Base-by-base conservation (phyloP, 2,329 filamentous ascomycete species). In the Triangularia verruculosa region DNA sequence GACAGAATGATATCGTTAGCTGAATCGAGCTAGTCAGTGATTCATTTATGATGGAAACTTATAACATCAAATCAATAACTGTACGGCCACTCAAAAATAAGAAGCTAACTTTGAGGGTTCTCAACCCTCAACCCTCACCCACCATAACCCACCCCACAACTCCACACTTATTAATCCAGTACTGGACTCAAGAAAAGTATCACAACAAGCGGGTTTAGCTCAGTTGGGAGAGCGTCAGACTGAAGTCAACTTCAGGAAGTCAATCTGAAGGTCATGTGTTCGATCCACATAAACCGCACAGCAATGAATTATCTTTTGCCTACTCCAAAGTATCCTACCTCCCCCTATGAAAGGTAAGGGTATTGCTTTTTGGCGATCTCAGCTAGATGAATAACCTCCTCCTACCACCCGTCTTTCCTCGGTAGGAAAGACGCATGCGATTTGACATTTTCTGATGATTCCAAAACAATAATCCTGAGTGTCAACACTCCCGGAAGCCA, bases 141-240 rank as follows among this genome's bases (percentile, higher is more conserved):
- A 15, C 56, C 32, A 7, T n/a, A 27, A n/a, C 13, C 54, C 24
- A 27, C 24, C 7, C 54, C 5, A 24, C 17, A 17, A 43, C 32
- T 24, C 30, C 30, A 30, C 24, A 43, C 34, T 43, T n/a, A n/a
- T n/a, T 43, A 43, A n/a, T 24, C 32, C 39, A 32, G 47, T 32
- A 43, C 25, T 15, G 12, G 52, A 54, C 25, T 59, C 32, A 47
- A 28, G 17, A 59, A 30, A 1, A 12, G 20, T 24, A 32, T 20
- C 24, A 47, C 25, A 24, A 11, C 17, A 17, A 59, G 57, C 57
- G 57, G 57, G 57, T 59, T 59, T 59, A 59, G 57, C 57, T 59
- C 57, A 59, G 57, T 59, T 59, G 57, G 57, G 57, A 59, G 57
- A 59, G 57, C 57, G 57, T 59, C 57, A 59, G 57, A 59, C 57